Conservation (phyloP, 495 filamentous ascomycete genomes). For the Schizothecium vesticola region DNA sequence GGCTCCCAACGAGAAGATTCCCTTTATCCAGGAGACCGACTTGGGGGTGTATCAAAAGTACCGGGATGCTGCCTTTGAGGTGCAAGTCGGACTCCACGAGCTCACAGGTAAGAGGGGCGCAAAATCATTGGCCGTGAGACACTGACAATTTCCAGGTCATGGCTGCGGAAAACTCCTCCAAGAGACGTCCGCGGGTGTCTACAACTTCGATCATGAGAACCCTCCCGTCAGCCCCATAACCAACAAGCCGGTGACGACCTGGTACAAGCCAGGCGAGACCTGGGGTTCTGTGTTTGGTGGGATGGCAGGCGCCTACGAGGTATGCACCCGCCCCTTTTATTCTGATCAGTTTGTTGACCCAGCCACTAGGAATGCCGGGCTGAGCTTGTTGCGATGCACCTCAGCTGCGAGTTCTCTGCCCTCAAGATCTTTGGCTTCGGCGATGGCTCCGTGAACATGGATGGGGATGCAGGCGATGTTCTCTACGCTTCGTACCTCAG, state of each 20-base stretch:
- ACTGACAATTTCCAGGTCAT: slow-evolving; percentile 43
- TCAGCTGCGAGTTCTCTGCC: slow-evolving; percentile 82
- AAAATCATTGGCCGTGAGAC: too few species aligned
- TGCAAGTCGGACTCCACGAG: slow-evolving; percentile 93
- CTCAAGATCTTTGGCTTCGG: slow-evolving; percentile 90
- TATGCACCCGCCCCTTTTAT: slow-evolving; percentile 23
- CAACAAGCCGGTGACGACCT: slow-evolving; percentile 69
- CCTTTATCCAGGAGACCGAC: slow-evolving; percentile 74
- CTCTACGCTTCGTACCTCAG: slow-evolving; percentile 79
- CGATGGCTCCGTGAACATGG: slow-evolving; percentile 63
- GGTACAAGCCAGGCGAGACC: slow-evolving; percentile 90
- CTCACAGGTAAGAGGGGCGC: slow-evolving; percentile 56
- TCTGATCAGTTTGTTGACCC: neutral
- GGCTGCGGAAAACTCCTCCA: slow-evolving; percentile 93
- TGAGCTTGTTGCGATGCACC: slow-evolving; percentile 89
- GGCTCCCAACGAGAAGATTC: slow-evolving; percentile 80
- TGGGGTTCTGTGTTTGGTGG: slow-evolving; percentile 90
- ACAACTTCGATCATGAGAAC: slow-evolving; percentile 77
- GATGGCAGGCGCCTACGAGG: slow-evolving; percentile 81
- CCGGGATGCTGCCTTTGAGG: slow-evolving; percentile 83
- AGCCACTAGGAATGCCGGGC: slow-evolving; percentile 45
- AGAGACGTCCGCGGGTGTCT: slow-evolving; percentile 72
- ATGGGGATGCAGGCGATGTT: slow-evolving; percentile 74
- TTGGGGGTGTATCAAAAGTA: slow-evolving; percentile 71
- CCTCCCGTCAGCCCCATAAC: slow-evolving; percentile 79